Conservation (phyloP, 2,329 filamentous ascomycete species). For the Neofusicoccum ribis region DNA sequence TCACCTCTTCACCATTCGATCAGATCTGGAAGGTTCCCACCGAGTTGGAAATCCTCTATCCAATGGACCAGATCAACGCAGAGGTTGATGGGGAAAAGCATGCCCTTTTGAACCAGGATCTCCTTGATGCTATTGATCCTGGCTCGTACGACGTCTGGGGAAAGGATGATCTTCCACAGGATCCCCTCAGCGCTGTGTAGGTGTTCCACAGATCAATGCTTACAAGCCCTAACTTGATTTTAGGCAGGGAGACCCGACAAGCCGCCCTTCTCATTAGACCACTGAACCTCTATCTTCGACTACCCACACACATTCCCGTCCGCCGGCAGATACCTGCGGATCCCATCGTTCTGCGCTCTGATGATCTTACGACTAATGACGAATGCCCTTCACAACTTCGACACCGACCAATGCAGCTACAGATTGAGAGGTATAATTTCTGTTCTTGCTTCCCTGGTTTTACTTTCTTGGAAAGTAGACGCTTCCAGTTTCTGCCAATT, state of each 20-base stretch:
- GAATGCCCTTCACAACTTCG: too few relatives aligned
- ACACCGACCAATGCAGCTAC: too few relatives aligned
- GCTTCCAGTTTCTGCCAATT: too few relatives aligned
- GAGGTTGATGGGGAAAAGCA: conserved; percentile 19
- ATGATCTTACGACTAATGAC: neutral
- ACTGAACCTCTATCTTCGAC: neutral
- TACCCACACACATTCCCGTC: neutral
- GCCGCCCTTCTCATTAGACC: neutral
- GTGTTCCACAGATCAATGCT: neutral
- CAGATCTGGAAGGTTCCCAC: conserved; percentile 37
- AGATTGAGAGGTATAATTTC: too few relatives aligned
- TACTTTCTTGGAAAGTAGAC: neutral
- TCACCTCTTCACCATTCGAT: conserved; percentile 43
- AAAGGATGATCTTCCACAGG: neutral
- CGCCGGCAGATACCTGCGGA: neutral
- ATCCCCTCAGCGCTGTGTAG: neutral
- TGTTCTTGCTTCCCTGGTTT: neutral
- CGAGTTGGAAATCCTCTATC: conserved; percentile 39
- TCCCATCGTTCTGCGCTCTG: neutral
- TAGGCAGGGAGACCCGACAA: neutral
- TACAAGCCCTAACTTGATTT: neutral
- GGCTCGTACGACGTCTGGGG: conserved; percentile 8
- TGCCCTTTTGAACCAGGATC: conserved; percentile 17
- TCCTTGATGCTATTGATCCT: conserved; percentile 22
- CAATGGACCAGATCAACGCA: conserved; percentile 33